These are phyloP conservation scores for Neurospora sp. DNA, from an alignment of 495 filamentous ascomycete species.

Conservation along the genomic window DNA sequence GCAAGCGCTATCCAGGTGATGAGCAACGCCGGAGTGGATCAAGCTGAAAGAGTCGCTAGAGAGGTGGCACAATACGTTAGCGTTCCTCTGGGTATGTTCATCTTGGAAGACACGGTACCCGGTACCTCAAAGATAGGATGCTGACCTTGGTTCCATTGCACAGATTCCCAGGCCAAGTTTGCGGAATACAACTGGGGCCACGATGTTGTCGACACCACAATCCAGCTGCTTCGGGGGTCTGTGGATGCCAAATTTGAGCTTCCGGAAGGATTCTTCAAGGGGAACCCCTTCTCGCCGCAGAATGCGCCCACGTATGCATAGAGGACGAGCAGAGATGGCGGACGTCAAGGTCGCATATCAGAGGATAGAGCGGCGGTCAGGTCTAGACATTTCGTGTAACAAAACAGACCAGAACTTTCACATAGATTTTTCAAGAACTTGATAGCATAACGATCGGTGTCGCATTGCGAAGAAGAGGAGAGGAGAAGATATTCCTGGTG, in stretches of 20 bases:
- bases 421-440: too few relatives aligned
- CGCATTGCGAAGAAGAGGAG: neutral
- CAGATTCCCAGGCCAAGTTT: conserved; percentile 15
- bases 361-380: neutral
- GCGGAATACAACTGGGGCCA: conserved; percentile 17
- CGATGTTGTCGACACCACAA: conserved; percentile 10
- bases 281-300: conserved; percentile 1
- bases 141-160: neutral
- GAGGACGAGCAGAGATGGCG: neutral
- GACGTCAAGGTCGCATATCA: neutral
- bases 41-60: conserved; percentile 11
- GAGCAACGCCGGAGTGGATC: conserved; percentile 20
- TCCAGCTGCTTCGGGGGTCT: conserved; percentile 3
- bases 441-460: neutral
- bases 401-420: neutral
- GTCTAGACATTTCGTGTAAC: neutral
- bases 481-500: neutral
- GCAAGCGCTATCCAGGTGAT: conserved; percentile 44
- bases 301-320: neutral
- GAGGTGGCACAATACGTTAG: conserved; percentile 16
- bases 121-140: neutral
- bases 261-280: conserved; percentile 8
- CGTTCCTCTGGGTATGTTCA: conserved; percentile 12
- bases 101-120: neutral
- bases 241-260: conserved; percentile 11